Base-by-base conservation (phyloP, 2,329 filamentous ascomycete genomes). In the Hypoxylon sp. region DNA sequence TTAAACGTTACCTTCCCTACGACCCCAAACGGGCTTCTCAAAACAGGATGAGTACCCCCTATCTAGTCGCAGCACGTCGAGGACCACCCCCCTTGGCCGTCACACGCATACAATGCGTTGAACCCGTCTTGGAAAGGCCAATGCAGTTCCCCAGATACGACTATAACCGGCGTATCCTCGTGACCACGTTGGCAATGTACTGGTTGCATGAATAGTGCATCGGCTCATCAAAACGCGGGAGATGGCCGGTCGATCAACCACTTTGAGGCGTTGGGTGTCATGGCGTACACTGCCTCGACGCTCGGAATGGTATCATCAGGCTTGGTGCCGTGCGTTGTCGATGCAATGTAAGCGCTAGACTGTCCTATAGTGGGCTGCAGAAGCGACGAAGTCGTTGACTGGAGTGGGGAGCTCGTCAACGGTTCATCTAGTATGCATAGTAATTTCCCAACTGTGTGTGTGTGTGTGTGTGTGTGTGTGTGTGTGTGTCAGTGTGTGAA, bases 261-360 rank as follows among this genome's bases (percentile, higher is more conserved):
- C 40, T 51, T 59, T 44, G 40, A 49, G 58, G 53, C 17, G 17
- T 55, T 64, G 31, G 35, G 58, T 61, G 51, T 61, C 54, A 67
- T 50, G 30, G 58, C 57, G 17, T 61, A 25, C 57, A 57, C 61
- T 63, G 57, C 53, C 57, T 67, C 49, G n/a, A 55, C 50, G 53
- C 46, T 61, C 55, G 37, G 58, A 55, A 54, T 60, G 59, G 66
- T 66, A 69, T 66, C 66, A 69, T 69, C 57, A 67, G 61, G 61
- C 53, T 51, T 63, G 33, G 61, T 51, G 56, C 64, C 57, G 64
- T 71, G 66, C 58, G 66, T 63, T 72, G 66, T 65, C 58, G 66
- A 68, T 56, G 64, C 65, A 64, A 59, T 63, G 72, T 74, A 73
- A 74, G 73, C 73, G 54, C 71, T 73, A 73, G 40, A 62, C 55